phyloP scores from a whole-genome alignment of 2,329 filamentous ascomycete genomes.

The Neurospora crassa region DNA sequence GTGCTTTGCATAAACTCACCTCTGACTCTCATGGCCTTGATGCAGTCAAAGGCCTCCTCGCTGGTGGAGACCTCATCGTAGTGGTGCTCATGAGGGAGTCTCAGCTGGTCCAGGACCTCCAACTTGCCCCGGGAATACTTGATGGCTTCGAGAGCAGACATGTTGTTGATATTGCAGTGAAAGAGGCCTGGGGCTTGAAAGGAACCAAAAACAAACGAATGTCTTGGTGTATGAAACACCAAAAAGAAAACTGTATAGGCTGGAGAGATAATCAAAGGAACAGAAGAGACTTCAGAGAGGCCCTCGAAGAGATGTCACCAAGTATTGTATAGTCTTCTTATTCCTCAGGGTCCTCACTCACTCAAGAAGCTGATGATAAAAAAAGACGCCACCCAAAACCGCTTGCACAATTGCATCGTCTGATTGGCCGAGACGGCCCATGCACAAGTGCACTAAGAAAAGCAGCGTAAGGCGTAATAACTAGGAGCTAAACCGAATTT shows the following conservation, averaged over 20 bases:
- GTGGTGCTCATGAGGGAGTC: slow-evolving; percentile 68
- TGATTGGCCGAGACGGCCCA: not conserved
- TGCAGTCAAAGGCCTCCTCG: slow-evolving; percentile 72
- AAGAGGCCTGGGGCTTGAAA: not conserved
- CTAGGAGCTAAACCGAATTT: not conserved
- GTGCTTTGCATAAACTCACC: slow-evolving; percentile 27
- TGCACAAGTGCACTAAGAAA: not conserved
- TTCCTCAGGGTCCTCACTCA: not conserved
- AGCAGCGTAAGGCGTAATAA: not conserved
- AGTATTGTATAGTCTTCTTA: not conserved
- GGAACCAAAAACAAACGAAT: not conserved
- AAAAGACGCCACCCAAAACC: not conserved
- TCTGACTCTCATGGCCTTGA: slow-evolving; percentile 68
- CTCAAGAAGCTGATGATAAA: not conserved
- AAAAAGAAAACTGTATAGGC: not conserved
- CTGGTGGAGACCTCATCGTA: slow-evolving; percentile 64
- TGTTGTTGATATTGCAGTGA: slow-evolving; percentile 15
- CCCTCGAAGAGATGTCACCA: not conserved
- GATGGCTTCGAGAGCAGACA: slow-evolving; percentile 65
- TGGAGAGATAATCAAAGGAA: not conserved
- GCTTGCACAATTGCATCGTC: not conserved
- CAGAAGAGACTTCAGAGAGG: not conserved
- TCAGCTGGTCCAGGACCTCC: slow-evolving; percentile 75
- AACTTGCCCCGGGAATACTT: slow-evolving; percentile 64
- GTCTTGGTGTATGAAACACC: not conserved